Base-by-base conservation (phyloP, 176 grass and related monocot genomes). In the Ananas comosus region DNA sequence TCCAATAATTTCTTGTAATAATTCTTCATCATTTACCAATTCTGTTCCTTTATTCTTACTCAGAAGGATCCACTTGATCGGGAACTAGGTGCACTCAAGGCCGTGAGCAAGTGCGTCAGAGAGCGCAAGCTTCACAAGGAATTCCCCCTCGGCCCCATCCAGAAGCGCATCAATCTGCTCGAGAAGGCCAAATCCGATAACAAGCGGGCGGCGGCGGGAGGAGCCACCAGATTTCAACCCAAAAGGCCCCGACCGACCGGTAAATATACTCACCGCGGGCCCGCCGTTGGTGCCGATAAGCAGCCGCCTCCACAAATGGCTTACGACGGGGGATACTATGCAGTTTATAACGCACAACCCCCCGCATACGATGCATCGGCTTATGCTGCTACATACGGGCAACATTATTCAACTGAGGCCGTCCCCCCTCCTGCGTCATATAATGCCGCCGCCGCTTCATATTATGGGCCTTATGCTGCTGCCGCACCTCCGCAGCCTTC, bases 71-170 rank as follows among this genome's bases (percentile, higher is more conserved):
- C 73, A n/a, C 77, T 79, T 72, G 70, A 66, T 51, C 74, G 51
- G 23, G 91, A 96, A 49, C 69, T 88, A 74, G 42, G 75, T 66
- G 82, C 82, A 8, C 49, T 91, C 53, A 87, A 76, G 61, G 53
- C 84, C 11, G 80, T 91, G 17, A 91, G 90, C 64, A 87, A 83
- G 65, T 87, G 85, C 61, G 76, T 88, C 2, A 78, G 88, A 68
- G 82, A 86, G 70, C 83, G 85, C 79, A 96, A 91, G 69, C 88
- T 96, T 70, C 85, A 89, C 76, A 86, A 91, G 51, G 85, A 88
- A 9, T 86, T 67, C 42, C 83, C 91, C 24, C 64, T 88, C 68
- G 91, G 82, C 8, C 91, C 91, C 74, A 85, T 96, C 68, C 87
- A 88, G 53, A 91, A 91, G 51, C 82, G 76, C 29, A 64, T 91